Percentiles rank a stretch among this genome's conserved stretches.
Conservation (phyloP, 495 filamentous ascomycete species). For the Trichoderma reesei region DNA sequence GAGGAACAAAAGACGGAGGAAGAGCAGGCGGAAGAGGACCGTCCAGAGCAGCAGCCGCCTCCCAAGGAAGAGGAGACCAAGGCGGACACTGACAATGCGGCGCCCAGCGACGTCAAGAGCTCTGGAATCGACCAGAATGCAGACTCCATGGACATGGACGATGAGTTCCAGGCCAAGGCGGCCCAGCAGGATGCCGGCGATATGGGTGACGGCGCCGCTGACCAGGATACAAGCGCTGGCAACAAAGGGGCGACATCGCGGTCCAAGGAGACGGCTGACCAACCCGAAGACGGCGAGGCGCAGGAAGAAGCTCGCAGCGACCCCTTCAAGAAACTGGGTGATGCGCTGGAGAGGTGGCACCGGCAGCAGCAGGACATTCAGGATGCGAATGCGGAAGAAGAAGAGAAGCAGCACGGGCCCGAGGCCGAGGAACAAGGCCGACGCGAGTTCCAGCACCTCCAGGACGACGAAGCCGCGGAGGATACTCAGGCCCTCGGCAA, state of each 20-base stretch:
- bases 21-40: constrained; percentile 22
- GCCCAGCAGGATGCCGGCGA: constrained; percentile 39
- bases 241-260: constrained; percentile 38
- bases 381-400: constrained; percentile 46
- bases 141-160: constrained; percentile 34
- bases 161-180: constrained; percentile 32
- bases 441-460: constrained; percentile 80
- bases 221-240: constrained; percentile 40
- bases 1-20: constrained; percentile 32
- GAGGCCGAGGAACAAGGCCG: constrained; percentile 13
- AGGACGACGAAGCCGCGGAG: constrained; percentile 63
- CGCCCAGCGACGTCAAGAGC: constrained; percentile 54
- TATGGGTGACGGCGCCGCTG: constrained; percentile 35
- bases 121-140: constrained; percentile 48
- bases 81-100: constrained; percentile 53
- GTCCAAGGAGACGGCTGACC: constrained; percentile 36
- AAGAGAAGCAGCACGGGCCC: constrained; percentile 48
- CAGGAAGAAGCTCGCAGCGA: constrained; percentile 39
- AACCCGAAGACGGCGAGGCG: constrained; percentile 24
- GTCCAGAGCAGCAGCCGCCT: constrained; percentile 26
- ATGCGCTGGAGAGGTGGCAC: constrained; percentile 90
- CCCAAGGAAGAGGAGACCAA: constrained; percentile 34
- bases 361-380: constrained; percentile 70
- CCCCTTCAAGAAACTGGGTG: constrained; percentile 86
- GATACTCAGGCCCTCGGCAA: constrained; percentile 88